Percentiles rank a stretch among this genome's conserved stretches.
Conservation (phyloP, 2,329 filamentous ascomycete species). For the Huntiella savannae region DNA sequence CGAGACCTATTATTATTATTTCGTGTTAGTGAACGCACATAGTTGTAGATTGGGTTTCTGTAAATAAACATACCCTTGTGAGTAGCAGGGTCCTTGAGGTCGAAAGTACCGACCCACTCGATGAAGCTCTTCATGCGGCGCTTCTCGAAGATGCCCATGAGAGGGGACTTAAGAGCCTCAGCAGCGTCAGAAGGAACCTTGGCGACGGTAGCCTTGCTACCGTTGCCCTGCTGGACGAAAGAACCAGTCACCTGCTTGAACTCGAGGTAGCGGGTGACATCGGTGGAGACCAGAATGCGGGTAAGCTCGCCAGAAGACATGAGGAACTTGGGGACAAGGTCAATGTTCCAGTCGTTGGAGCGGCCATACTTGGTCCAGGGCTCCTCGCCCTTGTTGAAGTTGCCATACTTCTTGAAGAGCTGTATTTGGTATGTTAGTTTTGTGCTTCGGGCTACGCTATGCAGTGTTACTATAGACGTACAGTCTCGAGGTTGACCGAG, state of each 20-base stretch:
- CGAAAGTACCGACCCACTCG: slow-evolving; percentile 82
- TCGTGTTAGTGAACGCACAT: background rate
- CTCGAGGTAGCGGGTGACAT: slow-evolving; percentile 73
- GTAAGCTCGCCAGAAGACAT: slow-evolving; percentile 98
- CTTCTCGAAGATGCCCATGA: slow-evolving; percentile 98
- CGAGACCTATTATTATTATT: slow-evolving; percentile 39
- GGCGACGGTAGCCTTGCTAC: slow-evolving; percentile 73
- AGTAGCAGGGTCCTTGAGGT: slow-evolving; percentile 59
- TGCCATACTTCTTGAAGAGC: slow-evolving; percentile 96
- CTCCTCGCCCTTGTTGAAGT: slow-evolving; percentile 59
- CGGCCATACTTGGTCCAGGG: slow-evolving; percentile 97
- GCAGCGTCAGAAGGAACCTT: slow-evolving; percentile 89
- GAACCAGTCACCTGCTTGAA: slow-evolving; percentile 92
- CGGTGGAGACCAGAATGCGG: slow-evolving; percentile 94
- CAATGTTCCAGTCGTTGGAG: slow-evolving; percentile 97
- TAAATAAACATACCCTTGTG: slow-evolving; percentile 54
- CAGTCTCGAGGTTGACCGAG: slow-evolving; percentile 88
- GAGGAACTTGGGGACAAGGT: slow-evolving; percentile 92
- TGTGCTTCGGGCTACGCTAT: background rate
- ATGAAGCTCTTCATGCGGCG: slow-evolving; percentile 90
- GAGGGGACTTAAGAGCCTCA: slow-evolving; percentile 75
- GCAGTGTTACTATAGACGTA: slow-evolving; percentile 24
- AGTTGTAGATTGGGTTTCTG: background rate
- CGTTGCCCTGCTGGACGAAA: slow-evolving; percentile 78
- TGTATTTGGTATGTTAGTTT: slow-evolving; percentile 19